Percentiles rank a stretch among this genome's conserved stretches.
These are phyloP conservation scores for Omphalea diandra DNA, from an alignment of 441 rosid species.

Conservation along the genomic window DNA sequence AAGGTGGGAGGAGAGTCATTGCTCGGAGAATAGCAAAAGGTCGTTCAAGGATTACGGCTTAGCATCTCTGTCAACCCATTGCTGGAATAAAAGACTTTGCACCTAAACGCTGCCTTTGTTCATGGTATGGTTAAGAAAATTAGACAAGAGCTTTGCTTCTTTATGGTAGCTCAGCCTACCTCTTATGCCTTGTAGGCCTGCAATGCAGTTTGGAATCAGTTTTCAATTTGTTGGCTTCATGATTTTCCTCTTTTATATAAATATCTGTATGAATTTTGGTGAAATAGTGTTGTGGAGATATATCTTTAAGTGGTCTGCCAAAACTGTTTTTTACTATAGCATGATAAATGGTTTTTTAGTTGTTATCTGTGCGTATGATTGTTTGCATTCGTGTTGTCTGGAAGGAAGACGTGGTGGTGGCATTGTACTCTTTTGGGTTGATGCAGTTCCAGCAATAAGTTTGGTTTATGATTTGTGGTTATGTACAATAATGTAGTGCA, in stretches of 20 bases:
- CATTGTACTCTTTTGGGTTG: not conserved
- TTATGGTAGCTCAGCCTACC: constrained; percentile 19
- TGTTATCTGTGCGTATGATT: not conserved
- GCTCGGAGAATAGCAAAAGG: constrained; percentile 98
- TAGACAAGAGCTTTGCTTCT: not conserved
- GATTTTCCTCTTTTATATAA: not conserved
- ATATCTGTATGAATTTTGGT: constrained; percentile 13
- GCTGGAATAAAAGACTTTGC: constrained; percentile 4
- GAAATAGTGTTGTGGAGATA: not conserved
- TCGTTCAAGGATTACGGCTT: constrained; percentile 83
- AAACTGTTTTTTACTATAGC: not conserved
- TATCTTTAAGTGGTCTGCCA: not conserved
- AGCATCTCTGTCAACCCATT: constrained; percentile 24
- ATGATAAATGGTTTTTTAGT: not conserved
- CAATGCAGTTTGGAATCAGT: constrained; percentile 16
- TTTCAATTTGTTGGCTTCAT: not conserved
- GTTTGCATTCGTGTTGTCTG: not conserved
- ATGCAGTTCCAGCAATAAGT: not conserved
- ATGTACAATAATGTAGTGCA: not conserved
- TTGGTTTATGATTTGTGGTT: not conserved
- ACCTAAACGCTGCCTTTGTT: constrained; percentile 14
- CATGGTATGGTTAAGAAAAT: constrained; percentile 4
- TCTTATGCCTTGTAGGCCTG: constrained; percentile 1
- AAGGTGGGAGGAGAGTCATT: constrained; percentile 94
- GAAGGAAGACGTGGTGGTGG: not conserved